Evolutionary conservation across 1,284 basidiomycete genomes (phyloP), one percentile per base, ranked within the genome.

Genomic region (Singerocomus inundabilis): DNA sequence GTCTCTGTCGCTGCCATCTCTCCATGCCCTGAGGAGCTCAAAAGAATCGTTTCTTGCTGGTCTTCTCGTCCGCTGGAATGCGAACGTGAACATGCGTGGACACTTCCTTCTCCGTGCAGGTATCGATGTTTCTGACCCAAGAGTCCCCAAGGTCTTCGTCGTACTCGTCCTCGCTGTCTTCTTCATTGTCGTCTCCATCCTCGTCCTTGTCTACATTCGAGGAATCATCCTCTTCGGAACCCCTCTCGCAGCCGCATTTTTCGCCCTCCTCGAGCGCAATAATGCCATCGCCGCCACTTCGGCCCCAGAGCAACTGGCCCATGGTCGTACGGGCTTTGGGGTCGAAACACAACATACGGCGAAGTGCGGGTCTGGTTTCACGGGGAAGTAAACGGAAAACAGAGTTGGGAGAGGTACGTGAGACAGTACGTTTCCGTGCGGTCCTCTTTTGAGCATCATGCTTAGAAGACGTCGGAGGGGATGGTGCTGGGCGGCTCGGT

Each of bases 361-460:
- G 88, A 48, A 99, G 77, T 10, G 91, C 93, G 13, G 85, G 79
- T 36, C 94, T 82, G 15, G 91, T 87, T 72, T 98, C 96, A 52
- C 96, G 87, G 6, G 96, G 96, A 18, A 99, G 77, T 6, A 99
- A 78, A n/a, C 94, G 84, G 80, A 99, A 99, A 66, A 99, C 97
- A 29, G 91, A 94, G 70, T 99, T 96, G 79, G 67, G 88, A 79
- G 78, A 85, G 88, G n/a, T 93, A 92, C 48, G 78, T 72, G 56
- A 88, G 78, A 63, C 80, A 78, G 67, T 83, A 79, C 48, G 80
- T 72, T 58, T 84, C 76, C 56, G 78, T 61, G 72, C 62, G 54
- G 63, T 65, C 16, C 63, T 50, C 48, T 56, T 54, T 29, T 58
- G 57, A 43, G 58, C 4, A 9, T 48, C 31, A 13, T 35, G 24